Evolutionary conservation across 345 rosid species (phyloP), one percentile per base, ranked within the genome.

Genomic region (Ricinus communis): DNA sequence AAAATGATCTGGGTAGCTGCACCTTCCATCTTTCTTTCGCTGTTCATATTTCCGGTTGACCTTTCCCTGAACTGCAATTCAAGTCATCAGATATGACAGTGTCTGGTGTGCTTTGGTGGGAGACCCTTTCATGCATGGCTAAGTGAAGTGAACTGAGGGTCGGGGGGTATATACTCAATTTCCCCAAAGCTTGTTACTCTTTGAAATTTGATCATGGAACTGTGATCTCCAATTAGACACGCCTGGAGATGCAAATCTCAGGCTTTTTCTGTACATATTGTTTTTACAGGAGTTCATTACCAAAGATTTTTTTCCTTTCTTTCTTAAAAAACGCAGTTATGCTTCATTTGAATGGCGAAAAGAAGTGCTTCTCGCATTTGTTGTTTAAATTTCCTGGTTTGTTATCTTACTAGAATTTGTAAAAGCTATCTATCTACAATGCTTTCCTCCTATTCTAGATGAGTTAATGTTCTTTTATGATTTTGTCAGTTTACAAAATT

Each of bases 191-290:
- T 62, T 64, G 68, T 45, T n/a, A 64, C 45, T 25, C 24, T 64
- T 64, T 8, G 47, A 41, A 41, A 68, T 31, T 50, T 66, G 43
- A 51, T 15, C 45, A 43, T 66, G 5, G 22, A 68, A 40, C 38
- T 41, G 60, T 16, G 6, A 11, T 36, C 25, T n/a, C 1, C 8
- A 5, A 45, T 24, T n/a, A 43, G n/a, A 69, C 49, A 18, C 18
- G 52, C 53, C 54, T 15, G 19, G 38, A 57, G 25, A 57, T 56
- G 45, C 27, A 21, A 31, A 30, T 41, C 24, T 43, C 40, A 25
- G 31, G 55, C 55, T 9, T 69, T 27, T 30, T 4, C 64, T 69
- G 72, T 69, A 69, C 18, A 69, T 69, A 45, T 11, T 27, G 27
- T 21, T 11, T 46, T 43, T 69, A 19, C 53, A 19, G 25, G 18